Percentiles rank a stretch among this genome's conserved stretches.
Conservation (phyloP, 169 alveolate genomes). For the Cryptosporidium bovis region DNA sequence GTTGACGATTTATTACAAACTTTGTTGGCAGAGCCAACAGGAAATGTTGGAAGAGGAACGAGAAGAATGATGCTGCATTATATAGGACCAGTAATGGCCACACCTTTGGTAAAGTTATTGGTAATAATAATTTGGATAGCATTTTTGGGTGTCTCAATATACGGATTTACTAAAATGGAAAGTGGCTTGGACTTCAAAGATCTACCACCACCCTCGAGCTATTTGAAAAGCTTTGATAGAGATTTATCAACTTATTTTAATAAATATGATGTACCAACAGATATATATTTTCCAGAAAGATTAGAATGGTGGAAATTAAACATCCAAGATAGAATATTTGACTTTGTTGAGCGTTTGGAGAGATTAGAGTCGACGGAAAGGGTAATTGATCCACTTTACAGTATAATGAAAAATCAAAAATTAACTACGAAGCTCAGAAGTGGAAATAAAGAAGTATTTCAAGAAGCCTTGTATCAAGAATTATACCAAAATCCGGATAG, state of each 20-base stretch:
- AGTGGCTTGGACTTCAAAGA: slow-evolving; percentile 80
- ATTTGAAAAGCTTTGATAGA: slow-evolving; percentile 77
- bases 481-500: slow-evolving; percentile 76
- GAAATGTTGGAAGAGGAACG: slow-evolving; percentile 80
- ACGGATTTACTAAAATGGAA: slow-evolving; percentile 80
- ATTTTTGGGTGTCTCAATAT: slow-evolving; percentile 75
- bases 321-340: slow-evolving; percentile 75
- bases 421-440: slow-evolving; percentile 75
- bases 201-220: slow-evolving; percentile 78
- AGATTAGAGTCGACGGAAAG: slow-evolving; percentile 59
- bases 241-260: slow-evolving; percentile 76
- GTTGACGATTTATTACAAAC: slow-evolving; percentile 55
- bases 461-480: slow-evolving; percentile 77
- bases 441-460: slow-evolving; percentile 78
- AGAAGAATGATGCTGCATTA: slow-evolving; percentile 76
- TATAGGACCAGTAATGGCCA: slow-evolving; percentile 78
- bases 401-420: slow-evolving; percentile 79
- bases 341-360: slow-evolving; percentile 53
- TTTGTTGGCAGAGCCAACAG: slow-evolving; percentile 77
- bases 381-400: slow-evolving; percentile 78
- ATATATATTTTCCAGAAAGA: slow-evolving; percentile 78
- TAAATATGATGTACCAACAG: slow-evolving; percentile 80
- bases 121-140: slow-evolving; percentile 75
- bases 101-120: slow-evolving; percentile 75
- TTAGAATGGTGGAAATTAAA: slow-evolving; percentile 74